These are phyloP conservation scores for Fraxinus sp. DNA, from an alignment of 305 asterid species.

Conservation along the genomic window DNA sequence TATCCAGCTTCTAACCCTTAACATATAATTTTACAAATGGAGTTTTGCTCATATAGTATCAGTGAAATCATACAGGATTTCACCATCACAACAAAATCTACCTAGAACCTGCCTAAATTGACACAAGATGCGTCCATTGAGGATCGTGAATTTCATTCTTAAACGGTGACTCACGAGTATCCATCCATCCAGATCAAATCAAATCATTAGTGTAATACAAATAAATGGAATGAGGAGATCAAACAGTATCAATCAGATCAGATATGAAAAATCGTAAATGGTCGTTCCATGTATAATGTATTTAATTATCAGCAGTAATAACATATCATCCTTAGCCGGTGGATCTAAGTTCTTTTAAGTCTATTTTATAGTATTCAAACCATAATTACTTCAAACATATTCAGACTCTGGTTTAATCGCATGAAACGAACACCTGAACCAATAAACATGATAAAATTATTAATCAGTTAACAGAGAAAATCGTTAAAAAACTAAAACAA, in stretches of 20 bases:
- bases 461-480: conserved; percentile 12
- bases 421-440: background rate
- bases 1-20: background rate
- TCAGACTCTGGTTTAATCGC: background rate
- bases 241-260: background rate
- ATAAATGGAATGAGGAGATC: background rate
- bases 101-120: conserved; percentile 1
- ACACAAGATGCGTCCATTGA: background rate
- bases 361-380: background rate
- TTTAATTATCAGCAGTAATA: background rate
- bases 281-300: background rate
- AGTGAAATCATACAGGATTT: background rate
- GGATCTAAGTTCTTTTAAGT: background rate
- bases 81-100: background rate
- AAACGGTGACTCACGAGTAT: background rate
- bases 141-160: background rate
- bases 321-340: background rate
- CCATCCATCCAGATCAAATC: conserved; percentile 16
- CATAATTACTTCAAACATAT: background rate
- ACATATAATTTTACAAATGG: background rate
- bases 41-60: background rate
- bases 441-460: conserved; percentile 2
- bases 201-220: background rate
- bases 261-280: background rate
- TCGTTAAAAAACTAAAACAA: background rate